Conservation (phyloP, 441 rosid genomes). For the Lepidium campestre region DNA sequence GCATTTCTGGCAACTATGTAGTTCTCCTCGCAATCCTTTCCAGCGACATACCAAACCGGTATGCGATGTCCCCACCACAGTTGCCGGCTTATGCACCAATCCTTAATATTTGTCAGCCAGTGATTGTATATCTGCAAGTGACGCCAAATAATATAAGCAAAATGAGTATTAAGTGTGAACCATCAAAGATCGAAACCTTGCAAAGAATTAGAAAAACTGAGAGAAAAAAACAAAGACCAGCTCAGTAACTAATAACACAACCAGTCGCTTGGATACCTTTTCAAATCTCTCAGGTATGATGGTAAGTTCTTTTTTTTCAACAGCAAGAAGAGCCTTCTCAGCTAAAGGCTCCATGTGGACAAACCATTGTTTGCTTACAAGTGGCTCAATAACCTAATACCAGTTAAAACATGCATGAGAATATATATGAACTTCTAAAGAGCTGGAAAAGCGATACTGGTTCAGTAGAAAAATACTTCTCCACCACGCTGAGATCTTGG, state of each 20-base stretch:
- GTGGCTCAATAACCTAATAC: constrained; percentile 79
- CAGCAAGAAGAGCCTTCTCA: constrained; percentile 89
- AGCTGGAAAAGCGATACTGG: constrained; percentile 6
- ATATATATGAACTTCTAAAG: not conserved
- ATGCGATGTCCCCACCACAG: constrained; percentile 99
- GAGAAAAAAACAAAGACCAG: not conserved
- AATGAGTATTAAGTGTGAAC: not conserved
- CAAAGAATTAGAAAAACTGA: not conserved
- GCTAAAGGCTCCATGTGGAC: constrained; percentile 93
- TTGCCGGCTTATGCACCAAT: constrained; percentile 98
- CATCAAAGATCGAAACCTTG: not conserved
- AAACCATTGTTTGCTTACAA: constrained; percentile 97
- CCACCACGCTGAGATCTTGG: constrained; percentile 99
- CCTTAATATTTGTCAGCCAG: constrained; percentile 94
- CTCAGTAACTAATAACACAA: constrained; percentile 1
- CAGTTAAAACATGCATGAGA: constrained; percentile 18
- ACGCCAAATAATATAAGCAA: not conserved
- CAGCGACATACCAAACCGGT: constrained; percentile 95
- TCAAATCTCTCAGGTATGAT: constrained; percentile 93
- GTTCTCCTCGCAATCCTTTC: constrained; percentile 81
- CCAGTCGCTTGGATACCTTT: constrained; percentile 48
- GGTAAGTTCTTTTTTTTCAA: constrained; percentile 68
- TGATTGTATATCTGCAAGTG: constrained; percentile 77
- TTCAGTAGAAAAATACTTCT: constrained; percentile 53
- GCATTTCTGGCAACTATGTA: constrained; percentile 75